Conservation (phyloP, 805 yeast genomes). For the Kuraishia borneana region DNA sequence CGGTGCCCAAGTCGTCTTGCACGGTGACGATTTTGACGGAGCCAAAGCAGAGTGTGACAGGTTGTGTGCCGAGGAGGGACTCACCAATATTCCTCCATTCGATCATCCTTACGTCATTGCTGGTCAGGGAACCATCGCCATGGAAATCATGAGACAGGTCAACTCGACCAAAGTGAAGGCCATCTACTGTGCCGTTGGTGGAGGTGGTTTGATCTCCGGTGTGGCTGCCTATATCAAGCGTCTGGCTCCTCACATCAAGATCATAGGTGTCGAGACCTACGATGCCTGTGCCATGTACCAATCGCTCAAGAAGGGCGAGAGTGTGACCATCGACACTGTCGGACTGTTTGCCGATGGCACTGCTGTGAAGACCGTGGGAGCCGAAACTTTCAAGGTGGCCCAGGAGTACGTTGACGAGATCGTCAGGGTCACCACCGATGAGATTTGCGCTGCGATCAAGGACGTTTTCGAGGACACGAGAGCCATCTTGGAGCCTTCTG, state of each 20-base stretch:
- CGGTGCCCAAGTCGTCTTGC: constrained; percentile 88
- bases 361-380: constrained; percentile 84
- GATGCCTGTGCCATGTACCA: constrained; percentile 91
- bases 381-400: constrained; percentile 80
- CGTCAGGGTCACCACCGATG: constrained; percentile 79
- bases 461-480: constrained; percentile 95
- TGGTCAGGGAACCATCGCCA: constrained; percentile 96
- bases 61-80: constrained; percentile 53
- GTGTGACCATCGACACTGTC: constrained; percentile 53
- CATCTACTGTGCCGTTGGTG: constrained; percentile 89
- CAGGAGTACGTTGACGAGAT: constrained; percentile 77
- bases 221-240: constrained; percentile 83
- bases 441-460: constrained; percentile 90
- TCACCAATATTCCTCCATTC: constrained; percentile 94
- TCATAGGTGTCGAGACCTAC: constrained; percentile 91
- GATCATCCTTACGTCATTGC: constrained; percentile 98
- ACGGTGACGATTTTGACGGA: constrained; percentile 91
- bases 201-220: constrained; percentile 95
- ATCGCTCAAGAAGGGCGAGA: constrained; percentile 45
- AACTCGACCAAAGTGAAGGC: constrained; percentile 70
- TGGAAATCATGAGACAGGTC: constrained; percentile 85
- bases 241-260: constrained; percentile 93
- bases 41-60: constrained; percentile 86
- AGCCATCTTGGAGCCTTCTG: constrained; percentile 91
- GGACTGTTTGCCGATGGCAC: constrained; percentile 99